phyloP scores from a whole-genome alignment of 208 protist species.

The Crithidia acanthocephali region DNA sequence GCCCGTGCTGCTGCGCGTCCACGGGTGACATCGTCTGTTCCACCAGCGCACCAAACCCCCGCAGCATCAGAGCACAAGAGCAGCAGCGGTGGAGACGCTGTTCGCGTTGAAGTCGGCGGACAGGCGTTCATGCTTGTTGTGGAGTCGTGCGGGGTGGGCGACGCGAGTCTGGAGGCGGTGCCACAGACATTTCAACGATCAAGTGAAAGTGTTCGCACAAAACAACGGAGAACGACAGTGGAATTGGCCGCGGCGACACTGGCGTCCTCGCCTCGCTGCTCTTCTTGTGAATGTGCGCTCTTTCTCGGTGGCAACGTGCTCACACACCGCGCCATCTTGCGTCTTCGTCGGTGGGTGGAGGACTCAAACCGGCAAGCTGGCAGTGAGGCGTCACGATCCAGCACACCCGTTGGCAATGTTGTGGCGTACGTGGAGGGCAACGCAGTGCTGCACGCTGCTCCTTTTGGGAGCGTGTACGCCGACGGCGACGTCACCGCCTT shows the following conservation, averaged over 20 bases:
- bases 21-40: no score
- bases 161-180: conserved; percentile 1
- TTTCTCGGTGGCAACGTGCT: conserved; percentile 22
- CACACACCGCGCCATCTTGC: conserved; percentile 9
- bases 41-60: no score
- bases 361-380: background rate
- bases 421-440: conserved; percentile 35
- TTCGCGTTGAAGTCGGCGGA: background rate
- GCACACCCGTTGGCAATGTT: background rate
- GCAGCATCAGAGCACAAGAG: no score
- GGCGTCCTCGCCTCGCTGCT: background rate
- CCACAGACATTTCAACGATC: background rate
- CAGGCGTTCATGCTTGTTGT: conserved; percentile 5
- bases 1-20: conserved; percentile 3
- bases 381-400: background rate
- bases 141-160: conserved; percentile 14
- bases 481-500: background rate
- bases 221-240: no score
- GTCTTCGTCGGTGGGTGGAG: conserved; percentile 3
- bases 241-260: background rate
- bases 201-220: background rate
- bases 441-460: conserved; percentile 4
- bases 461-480: background rate
- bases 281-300: background rate
- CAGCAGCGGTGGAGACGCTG: no score